A percentile compares a stretch with the other conserved stretches of the same genome.
These are phyloP conservation scores for Metschnikowia arizonensis DNA, from an alignment of 805 yeast genomes.

Conservation along the genomic window DNA sequence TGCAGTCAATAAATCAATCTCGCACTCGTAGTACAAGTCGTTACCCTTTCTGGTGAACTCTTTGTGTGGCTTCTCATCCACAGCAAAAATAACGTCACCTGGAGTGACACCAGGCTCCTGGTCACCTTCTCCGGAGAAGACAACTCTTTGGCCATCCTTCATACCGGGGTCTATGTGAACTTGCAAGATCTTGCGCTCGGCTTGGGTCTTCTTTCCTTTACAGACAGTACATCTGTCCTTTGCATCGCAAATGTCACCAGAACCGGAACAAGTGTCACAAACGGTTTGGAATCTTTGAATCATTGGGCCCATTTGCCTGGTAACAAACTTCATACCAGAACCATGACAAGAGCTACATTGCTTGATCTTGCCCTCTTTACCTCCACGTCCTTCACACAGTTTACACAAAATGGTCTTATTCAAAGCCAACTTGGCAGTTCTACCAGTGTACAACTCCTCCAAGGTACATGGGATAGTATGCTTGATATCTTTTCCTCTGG, in stretches of 20 bases:
- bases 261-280: constrained; percentile 89
- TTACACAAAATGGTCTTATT: constrained; percentile 88
- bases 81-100: constrained; percentile 92
- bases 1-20: constrained; percentile 89
- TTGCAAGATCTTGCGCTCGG: constrained; percentile 88
- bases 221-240: constrained; percentile 86
- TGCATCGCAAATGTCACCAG: constrained; percentile 82
- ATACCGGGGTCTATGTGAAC: constrained; percentile 96
- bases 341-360: constrained; percentile 87
- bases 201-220: constrained; percentile 80
- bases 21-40: constrained; percentile 79
- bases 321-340: constrained; percentile 82
- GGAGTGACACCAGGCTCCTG: constrained; percentile 93
- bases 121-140: constrained; percentile 94
- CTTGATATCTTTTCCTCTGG: constrained; percentile 84
- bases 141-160: constrained; percentile 88
- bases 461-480: constrained; percentile 81
- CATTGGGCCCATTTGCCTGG: constrained; percentile 99
- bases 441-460: constrained; percentile 92
- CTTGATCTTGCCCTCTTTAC: constrained; percentile 85
- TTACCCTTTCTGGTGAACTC: constrained; percentile 83
- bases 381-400: constrained; percentile 92
- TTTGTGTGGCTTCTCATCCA: constrained; percentile 85
- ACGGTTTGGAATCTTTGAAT: constrained; percentile 95
- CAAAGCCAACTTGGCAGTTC: constrained; percentile 88